Evolutionary conservation across 2,329 filamentous ascomycete genomes (phyloP).

Genomic region (Hypocrella siamensis): DNA sequence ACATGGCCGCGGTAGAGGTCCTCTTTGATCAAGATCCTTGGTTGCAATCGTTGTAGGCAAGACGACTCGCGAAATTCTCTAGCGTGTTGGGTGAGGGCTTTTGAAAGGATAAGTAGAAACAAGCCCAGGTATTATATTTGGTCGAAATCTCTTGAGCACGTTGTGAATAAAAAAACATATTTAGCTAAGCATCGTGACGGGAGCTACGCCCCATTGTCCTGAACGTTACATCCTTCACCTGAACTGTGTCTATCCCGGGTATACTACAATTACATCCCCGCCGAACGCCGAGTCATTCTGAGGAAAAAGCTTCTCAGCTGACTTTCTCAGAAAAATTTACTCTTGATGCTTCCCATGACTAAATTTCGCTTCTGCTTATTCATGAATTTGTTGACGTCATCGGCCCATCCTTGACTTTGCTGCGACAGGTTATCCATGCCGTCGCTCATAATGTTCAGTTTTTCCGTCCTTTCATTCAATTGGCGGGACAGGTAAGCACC

Average conservation of each 20-base stretch:
- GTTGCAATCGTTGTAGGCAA: slow-evolving; percentile 5
- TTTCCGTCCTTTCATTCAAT: slow-evolving; percentile 81
- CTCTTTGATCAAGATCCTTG: slow-evolving; percentile 6
- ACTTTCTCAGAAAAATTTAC: slow-evolving; percentile 32
- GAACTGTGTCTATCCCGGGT: too few species aligned
- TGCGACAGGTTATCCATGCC: slow-evolving; percentile 70
- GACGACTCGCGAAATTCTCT: too few species aligned
- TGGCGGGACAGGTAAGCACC: slow-evolving; percentile 73
- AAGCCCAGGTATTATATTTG: too few species aligned
- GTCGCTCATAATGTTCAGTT: slow-evolving; percentile 67
- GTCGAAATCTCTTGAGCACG: too few species aligned
- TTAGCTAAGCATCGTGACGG: too few species aligned
- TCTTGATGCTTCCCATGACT: slow-evolving; percentile 52
- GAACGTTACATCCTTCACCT: too few species aligned
- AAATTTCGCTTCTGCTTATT: slow-evolving; percentile 76
- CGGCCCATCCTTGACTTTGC: slow-evolving; percentile 68
- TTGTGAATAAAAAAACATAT: too few species aligned
- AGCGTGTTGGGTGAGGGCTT: too few species aligned
- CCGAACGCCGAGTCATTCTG: background rate
- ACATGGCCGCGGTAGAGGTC: slow-evolving; percentile 4
- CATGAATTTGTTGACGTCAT: slow-evolving; percentile 79
- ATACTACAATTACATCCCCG: background rate
- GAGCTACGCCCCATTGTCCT: too few species aligned
- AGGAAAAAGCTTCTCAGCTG: too few species aligned
- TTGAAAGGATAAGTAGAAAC: too few species aligned